These are phyloP conservation scores for Debaryomyces tyrocola DNA, from an alignment of 805 yeast genomes.

Conservation along the genomic window DNA sequence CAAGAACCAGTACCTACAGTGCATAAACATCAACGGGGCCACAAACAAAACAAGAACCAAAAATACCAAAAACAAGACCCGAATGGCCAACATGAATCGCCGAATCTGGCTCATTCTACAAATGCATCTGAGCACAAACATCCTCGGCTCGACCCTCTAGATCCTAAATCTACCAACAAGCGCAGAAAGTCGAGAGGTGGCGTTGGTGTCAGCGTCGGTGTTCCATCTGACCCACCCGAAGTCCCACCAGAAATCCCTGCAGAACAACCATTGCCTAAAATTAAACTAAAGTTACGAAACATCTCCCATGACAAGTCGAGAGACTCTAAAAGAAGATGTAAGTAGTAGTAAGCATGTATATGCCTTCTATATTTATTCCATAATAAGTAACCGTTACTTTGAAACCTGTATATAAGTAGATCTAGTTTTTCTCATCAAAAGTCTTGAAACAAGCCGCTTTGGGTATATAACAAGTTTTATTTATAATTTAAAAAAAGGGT, in stretches of 20 bases:
- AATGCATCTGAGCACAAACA: slow-evolving; percentile 5
- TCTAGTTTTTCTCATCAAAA: background rate
- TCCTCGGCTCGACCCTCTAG: slow-evolving; percentile 1
- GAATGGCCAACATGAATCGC: background rate
- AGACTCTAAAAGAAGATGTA: slow-evolving; percentile 3
- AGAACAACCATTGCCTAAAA: slow-evolving; percentile 7
- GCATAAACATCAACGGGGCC: too few relatives aligned
- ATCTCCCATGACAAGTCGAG: background rate
- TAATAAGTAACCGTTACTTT: background rate
- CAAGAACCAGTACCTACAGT: background rate
- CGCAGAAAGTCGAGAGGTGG: slow-evolving; percentile 31
- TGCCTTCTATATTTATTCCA: background rate
- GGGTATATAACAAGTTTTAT: too few relatives aligned
- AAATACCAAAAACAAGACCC: too few relatives aligned
- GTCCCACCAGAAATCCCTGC: background rate
- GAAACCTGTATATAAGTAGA: background rate
- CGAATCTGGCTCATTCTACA: slow-evolving; percentile 3
- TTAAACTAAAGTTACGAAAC: slow-evolving; percentile 9
- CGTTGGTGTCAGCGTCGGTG: slow-evolving; percentile 13
- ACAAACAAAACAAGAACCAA: too few relatives aligned
- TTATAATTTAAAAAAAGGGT: too few relatives aligned
- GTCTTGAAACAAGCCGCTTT: background rate
- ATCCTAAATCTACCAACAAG: slow-evolving; percentile 11
- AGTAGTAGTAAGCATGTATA: background rate
- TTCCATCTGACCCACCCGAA: background rate